A percentile compares a stretch with the other conserved stretches of the same genome.
Evolutionary conservation across 2,329 filamentous ascomycete species (phyloP).

Genomic region (Paraconiothyrium sp.): DNA sequence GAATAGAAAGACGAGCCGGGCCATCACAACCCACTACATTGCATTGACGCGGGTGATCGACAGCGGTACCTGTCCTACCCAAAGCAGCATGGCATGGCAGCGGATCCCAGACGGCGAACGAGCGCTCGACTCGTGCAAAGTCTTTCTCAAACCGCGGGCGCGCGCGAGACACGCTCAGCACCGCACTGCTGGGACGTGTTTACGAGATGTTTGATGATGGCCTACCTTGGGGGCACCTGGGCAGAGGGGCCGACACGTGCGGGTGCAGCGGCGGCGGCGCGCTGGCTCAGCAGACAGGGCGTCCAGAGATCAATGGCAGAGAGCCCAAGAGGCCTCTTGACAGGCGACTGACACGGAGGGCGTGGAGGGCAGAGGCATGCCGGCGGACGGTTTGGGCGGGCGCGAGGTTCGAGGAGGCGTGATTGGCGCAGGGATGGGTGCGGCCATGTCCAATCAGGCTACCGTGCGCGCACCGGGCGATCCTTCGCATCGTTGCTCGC

Average conservation of each 20-base stretch:
- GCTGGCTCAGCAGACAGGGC: background rate
- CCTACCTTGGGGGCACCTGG: background rate
- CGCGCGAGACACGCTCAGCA: constrained; percentile 12
- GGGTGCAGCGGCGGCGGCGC: constrained; percentile 14
- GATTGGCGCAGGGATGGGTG: constrained; percentile 45
- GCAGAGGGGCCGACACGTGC: constrained; percentile 19
- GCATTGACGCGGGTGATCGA: constrained; percentile 35
- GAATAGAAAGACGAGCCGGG: constrained; percentile 29
- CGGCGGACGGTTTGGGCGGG: constrained; percentile 32
- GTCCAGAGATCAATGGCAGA: constrained; percentile 12
- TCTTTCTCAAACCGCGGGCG: constrained; percentile 35
- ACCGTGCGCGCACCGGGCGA: constrained; percentile 41
- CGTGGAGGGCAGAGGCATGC: constrained; percentile 23
- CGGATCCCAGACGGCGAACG: constrained; percentile 20
- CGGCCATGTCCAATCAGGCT: constrained; percentile 31
- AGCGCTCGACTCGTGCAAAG: constrained; percentile 29
- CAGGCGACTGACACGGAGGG: constrained; percentile 37
- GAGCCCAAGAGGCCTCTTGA: constrained; percentile 29
- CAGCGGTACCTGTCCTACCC: constrained; percentile 28
- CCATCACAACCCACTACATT: constrained; percentile 5
- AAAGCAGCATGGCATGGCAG: constrained; percentile 21
- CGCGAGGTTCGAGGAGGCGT: constrained; percentile 36
- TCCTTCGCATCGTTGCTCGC: constrained; percentile 35
- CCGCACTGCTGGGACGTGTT: constrained; percentile 5
- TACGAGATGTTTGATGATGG: constrained; percentile 7